Percentiles rank a stretch among this genome's conserved stretches.
These are phyloP conservation scores for Terana coerulea DNA, from an alignment of 768 basidiomycete genomes.

Conservation along the genomic window DNA sequence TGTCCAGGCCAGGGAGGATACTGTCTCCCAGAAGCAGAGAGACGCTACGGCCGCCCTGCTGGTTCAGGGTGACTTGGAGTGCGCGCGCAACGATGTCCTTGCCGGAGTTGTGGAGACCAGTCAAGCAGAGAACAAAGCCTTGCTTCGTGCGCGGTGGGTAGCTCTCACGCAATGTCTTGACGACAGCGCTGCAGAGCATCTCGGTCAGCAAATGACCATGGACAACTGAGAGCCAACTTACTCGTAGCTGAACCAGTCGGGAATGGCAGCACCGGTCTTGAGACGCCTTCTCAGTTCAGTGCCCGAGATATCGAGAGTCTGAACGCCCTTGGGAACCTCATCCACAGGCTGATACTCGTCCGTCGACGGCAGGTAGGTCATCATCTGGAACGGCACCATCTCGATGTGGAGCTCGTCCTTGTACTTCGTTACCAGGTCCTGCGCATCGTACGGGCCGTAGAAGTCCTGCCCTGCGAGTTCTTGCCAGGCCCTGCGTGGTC, in stretches of 20 bases:
- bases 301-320: constrained; percentile 97
- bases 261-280: constrained; percentile 88
- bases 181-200: constrained; percentile 60
- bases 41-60: constrained; percentile 94
- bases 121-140: constrained; percentile 39
- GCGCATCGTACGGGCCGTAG: constrained; percentile 94
- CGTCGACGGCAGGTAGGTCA: constrained; percentile 93
- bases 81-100: constrained; percentile 91
- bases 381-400: constrained; percentile 96
- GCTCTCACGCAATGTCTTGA: constrained; percentile 92
- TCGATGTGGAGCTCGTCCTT: constrained; percentile 91
- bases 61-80: constrained; percentile 87
- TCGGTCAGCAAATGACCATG: not conserved
- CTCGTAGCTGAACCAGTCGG: constrained; percentile 99
- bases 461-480: constrained; percentile 96
- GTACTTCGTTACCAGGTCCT: constrained; percentile 89
- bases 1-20: constrained; percentile 65
- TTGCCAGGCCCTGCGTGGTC: constrained; percentile 97
- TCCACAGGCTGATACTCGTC: constrained; percentile 96
- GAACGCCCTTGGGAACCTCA: constrained; percentile 88
- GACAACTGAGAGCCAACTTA: constrained; percentile 40
- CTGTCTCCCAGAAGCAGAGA: constrained; percentile 89
- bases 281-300: constrained; percentile 93
- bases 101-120: constrained; percentile 89
- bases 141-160: constrained; percentile 95